Evolutionary conservation across 148 eudicot species (phyloP).

Genomic region (Dianthus caryophyllus): DNA sequence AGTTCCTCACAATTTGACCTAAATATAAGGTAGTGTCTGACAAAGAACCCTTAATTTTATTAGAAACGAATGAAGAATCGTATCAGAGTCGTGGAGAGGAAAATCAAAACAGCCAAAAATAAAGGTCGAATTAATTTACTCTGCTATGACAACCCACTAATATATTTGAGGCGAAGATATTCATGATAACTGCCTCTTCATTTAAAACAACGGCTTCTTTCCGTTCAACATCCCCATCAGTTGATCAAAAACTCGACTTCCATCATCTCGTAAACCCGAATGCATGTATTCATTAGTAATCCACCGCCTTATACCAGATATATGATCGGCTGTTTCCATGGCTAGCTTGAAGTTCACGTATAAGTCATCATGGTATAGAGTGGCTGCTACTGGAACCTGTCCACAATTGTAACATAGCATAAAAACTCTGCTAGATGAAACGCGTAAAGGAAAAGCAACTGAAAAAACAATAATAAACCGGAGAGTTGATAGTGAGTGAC

Average conservation of each 20-base stretch:
- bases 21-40: too few species aligned
- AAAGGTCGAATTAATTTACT: too few species aligned
- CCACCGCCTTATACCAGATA: slow-evolving; percentile 75
- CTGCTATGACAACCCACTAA: too few species aligned
- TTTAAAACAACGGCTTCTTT: slow-evolving; percentile 74
- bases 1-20: too few species aligned
- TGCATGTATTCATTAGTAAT: slow-evolving; percentile 94
- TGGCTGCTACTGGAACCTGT: slow-evolving; percentile 95
- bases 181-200: background rate
- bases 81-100: too few species aligned
- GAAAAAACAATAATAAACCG: background rate
- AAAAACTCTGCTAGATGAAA: slow-evolving; percentile 1
- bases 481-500: background rate
- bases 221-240: slow-evolving; percentile 76
- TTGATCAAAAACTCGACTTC: slow-evolving; percentile 59
- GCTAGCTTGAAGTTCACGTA: slow-evolving; percentile 83
- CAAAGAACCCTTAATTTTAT: too few species aligned
- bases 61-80: too few species aligned
- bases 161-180: background rate
- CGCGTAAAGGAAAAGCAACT: background rate
- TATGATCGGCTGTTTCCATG: slow-evolving; percentile 66
- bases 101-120: too few species aligned
- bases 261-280: slow-evolving; percentile 79
- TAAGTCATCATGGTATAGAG: slow-evolving; percentile 90
- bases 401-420: background rate